A percentile compares a stretch with the other conserved stretches of the same genome.
Evolutionary conservation across 495 filamentous ascomycete species (phyloP).

Genomic region (Cryomyces antarcticus): DNA sequence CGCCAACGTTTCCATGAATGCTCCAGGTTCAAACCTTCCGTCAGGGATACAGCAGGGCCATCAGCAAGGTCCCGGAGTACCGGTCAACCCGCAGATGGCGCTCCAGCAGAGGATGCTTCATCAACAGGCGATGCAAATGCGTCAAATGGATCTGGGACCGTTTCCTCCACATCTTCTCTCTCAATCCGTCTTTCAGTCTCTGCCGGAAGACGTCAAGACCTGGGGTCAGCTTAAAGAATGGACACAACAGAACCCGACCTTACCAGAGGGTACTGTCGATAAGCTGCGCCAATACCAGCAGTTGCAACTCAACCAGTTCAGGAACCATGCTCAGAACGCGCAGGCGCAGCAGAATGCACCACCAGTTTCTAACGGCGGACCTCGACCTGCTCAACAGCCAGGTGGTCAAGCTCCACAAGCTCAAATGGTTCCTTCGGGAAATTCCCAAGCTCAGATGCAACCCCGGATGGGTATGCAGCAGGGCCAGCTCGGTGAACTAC

Average conservation of each 20-base stretch:
- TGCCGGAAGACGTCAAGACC: conserved; percentile 42
- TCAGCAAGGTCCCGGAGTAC: too few species aligned
- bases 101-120: background rate
- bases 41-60: too few species aligned
- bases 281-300: conserved; percentile 29
- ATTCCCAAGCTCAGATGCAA: conserved; percentile 1
- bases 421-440: conserved; percentile 8
- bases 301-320: conserved; percentile 20
- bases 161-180: conserved; percentile 5
- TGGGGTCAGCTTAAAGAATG: conserved; percentile 57
- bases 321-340: conserved; percentile 9
- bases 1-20: too few species aligned
- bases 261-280: conserved; percentile 20
- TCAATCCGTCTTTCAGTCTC: too few species aligned
- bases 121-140: background rate
- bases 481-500: conserved; percentile 1
- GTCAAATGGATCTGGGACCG: conserved; percentile 3
- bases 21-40: too few species aligned
- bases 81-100: too few species aligned
- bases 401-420: conserved; percentile 12
- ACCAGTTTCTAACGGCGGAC: background rate
- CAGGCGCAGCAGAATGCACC: conserved; percentile 2
- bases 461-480: conserved; percentile 1
- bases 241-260: conserved; percentile 26
- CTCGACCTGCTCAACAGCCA: background rate